Conservation (phyloP, 805 yeast genomes). For the Candida montana region DNA sequence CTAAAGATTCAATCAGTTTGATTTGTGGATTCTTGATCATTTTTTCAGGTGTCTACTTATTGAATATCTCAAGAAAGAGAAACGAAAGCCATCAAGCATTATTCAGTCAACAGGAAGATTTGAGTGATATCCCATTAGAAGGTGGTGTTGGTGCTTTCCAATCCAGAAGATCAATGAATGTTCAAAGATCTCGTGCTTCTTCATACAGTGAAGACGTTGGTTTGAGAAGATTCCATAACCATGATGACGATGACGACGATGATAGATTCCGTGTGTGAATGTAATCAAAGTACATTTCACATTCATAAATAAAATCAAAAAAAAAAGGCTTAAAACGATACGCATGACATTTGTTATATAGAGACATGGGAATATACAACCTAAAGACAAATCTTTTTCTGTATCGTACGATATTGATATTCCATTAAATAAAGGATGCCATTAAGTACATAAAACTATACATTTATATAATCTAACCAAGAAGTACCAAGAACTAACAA, state of each 20-base stretch:
- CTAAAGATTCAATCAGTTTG: constrained; percentile 74
- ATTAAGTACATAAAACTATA: constrained; percentile 2
- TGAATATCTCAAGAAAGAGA: constrained; percentile 70
- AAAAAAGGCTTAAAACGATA: too few species aligned
- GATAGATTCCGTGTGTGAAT: constrained; percentile 24
- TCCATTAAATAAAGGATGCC: constrained; percentile 3
- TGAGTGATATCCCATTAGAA: constrained; percentile 74
- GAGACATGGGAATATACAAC: background rate
- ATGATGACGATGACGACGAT: constrained; percentile 34
- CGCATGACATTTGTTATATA: too few species aligned
- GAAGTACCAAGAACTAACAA: constrained; percentile 4
- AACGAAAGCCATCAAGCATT: constrained; percentile 36
- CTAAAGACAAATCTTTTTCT: background rate
- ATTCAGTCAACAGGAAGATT: constrained; percentile 44
- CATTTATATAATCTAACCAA: constrained; percentile 1
- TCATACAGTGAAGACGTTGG: constrained; percentile 41
- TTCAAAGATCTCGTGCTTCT: constrained; percentile 36
- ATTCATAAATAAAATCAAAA: background rate
- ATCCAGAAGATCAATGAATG: constrained; percentile 71
- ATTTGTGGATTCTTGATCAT: constrained; percentile 83
- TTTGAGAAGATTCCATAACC: constrained; percentile 54
- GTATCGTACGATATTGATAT: too few species aligned
- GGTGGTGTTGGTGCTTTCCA: constrained; percentile 76
- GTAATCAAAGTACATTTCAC: too few species aligned
- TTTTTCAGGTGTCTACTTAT: constrained; percentile 79